Conservation (phyloP, 139 green algal species). For the Chlorella sp. region DNA sequence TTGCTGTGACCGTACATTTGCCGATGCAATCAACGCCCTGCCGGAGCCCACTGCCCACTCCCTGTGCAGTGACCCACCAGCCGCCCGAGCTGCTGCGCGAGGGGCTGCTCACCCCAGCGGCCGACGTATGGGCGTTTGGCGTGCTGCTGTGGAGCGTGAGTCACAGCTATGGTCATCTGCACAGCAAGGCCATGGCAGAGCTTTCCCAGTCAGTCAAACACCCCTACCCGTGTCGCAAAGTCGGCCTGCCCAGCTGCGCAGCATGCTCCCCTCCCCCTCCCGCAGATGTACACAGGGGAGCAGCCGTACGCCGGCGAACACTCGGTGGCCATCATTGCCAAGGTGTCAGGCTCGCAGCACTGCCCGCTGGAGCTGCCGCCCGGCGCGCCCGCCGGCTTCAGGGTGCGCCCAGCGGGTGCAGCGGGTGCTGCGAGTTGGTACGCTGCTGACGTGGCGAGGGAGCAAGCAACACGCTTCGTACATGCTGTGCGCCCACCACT, state of each 20-base stretch:
- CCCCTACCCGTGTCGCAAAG: too few species aligned
- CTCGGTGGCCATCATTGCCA: not conserved
- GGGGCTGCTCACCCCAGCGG: slow-evolving; percentile 38
- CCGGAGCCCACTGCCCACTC: too few species aligned
- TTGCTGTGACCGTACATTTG: too few species aligned
- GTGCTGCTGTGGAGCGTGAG: slow-evolving; percentile 47
- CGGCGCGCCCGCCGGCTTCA: not conserved
- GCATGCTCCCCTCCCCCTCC: too few species aligned
- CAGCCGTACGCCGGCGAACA: not conserved
- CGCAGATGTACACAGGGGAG: not conserved
- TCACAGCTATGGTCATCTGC: too few species aligned
- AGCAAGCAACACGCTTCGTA: not conserved
- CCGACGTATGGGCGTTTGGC: slow-evolving; percentile 52
- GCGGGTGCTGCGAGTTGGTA: too few species aligned
- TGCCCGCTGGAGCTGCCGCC: slow-evolving; percentile 10
- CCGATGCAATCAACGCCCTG: too few species aligned
- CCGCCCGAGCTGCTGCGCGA: slow-evolving; percentile 40
- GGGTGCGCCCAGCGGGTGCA: not conserved
- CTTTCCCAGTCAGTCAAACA: too few species aligned
- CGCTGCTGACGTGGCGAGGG: not conserved
- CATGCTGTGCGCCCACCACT: not conserved
- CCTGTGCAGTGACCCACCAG: slow-evolving; percentile 38
- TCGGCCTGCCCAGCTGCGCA: too few species aligned
- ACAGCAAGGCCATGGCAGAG: too few species aligned
- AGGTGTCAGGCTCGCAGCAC: not conserved